phyloP scores from a whole-genome alignment of 306 rosid genomes.

The Luffa aegyptiaca region DNA sequence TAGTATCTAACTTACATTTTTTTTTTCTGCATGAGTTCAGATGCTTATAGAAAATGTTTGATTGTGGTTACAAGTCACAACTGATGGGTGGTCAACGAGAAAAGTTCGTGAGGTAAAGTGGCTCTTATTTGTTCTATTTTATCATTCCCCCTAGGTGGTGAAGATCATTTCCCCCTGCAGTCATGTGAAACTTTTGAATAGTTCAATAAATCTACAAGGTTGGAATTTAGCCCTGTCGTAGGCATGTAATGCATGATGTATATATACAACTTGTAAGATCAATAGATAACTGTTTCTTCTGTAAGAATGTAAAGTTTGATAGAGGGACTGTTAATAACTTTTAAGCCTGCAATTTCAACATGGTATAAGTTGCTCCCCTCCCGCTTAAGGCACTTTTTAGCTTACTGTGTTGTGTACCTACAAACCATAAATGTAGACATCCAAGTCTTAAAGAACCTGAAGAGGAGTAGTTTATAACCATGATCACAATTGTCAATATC shows the following conservation, averaged over 20 bases:
- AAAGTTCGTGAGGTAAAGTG: constrained; percentile 58
- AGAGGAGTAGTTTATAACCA: neutral
- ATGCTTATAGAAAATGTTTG: constrained; percentile 44
- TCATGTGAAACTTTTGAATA: neutral
- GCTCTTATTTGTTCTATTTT: constrained; percentile 11
- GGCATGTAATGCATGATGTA: neutral
- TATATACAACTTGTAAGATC: neutral
- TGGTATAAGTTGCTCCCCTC: neutral
- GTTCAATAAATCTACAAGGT: neutral
- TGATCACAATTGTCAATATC: neutral
- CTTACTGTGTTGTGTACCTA: neutral
- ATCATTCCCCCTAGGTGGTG: neutral
- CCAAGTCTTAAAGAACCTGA: neutral
- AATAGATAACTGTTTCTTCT: neutral
- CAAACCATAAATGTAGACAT: neutral
- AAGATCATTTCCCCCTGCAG: neutral
- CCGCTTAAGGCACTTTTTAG: neutral
- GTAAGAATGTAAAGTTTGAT: neutral
- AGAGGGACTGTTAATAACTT: neutral
- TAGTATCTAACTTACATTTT: neutral
- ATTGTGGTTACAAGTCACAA: constrained; percentile 55
- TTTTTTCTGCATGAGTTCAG: constrained; percentile 21
- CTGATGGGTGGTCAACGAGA: constrained; percentile 72
- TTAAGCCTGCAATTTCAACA: neutral
- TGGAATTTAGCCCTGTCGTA: neutral